Conservation (phyloP, 257 asterid genomes). For the Solanum chmielewskii region DNA sequence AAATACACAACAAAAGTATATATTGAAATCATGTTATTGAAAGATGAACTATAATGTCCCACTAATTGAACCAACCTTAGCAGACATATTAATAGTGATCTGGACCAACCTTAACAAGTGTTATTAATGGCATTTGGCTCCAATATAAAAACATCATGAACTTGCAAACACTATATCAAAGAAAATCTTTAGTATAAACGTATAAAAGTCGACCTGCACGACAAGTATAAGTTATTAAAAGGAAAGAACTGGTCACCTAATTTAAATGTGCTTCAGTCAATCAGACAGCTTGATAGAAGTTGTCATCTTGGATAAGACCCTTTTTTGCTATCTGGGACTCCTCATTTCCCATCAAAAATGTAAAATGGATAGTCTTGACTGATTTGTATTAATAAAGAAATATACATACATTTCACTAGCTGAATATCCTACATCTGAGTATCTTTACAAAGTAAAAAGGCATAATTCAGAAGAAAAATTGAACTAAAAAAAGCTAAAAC, state of each 20-base stretch:
- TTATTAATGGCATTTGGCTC: not conserved
- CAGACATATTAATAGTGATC: not conserved
- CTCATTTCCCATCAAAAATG: not conserved
- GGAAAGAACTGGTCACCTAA: not conserved
- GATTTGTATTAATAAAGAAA: not conserved
- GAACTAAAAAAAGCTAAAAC: not conserved
- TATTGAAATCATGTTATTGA: not conserved
- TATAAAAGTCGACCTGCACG: not conserved
- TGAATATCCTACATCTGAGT: not conserved
- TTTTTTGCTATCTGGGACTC: not conserved
- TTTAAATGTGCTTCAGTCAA: not conserved
- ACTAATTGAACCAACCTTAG: not conserved
- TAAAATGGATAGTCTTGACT: not conserved
- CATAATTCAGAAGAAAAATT: not conserved
- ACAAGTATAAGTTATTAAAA: not conserved
- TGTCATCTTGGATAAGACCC: not conserved
- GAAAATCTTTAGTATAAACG: too few relatives aligned
- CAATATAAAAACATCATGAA: not conserved
- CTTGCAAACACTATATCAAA: not conserved
- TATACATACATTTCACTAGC: not conserved
- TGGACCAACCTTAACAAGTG: not conserved
- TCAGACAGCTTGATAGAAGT: not conserved
- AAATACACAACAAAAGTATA: not conserved
- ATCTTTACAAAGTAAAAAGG: not conserved
- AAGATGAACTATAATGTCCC: not conserved